These are phyloP conservation scores for Fusarium papillatum DNA, from an alignment of 2,329 filamentous ascomycete species.

Conservation along the genomic window DNA sequence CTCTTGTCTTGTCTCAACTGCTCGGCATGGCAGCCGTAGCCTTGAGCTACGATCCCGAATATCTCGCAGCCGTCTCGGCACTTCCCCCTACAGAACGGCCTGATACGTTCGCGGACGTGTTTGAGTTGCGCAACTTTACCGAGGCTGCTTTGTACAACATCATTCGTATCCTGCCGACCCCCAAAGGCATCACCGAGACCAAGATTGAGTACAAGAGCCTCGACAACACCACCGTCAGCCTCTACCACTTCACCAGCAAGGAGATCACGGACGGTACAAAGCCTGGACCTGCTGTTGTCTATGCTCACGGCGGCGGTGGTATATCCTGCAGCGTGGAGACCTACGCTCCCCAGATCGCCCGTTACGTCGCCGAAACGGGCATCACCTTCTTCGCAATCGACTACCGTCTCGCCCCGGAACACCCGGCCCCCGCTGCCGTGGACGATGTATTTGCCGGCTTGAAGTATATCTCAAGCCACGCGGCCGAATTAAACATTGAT, in stretches of 20 bases:
- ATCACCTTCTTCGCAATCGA: slow-evolving; percentile 54
- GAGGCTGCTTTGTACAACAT: slow-evolving; percentile 2
- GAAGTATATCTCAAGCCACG: slow-evolving; percentile 41
- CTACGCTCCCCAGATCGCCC: slow-evolving; percentile 40
- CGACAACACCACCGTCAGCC: slow-evolving; percentile 28
- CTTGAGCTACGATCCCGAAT: slow-evolving; percentile 22
- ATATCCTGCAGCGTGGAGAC: slow-evolving; percentile 47
- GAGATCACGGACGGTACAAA: neutral
- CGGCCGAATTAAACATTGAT: slow-evolving; percentile 35
- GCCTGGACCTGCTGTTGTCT: slow-evolving; percentile 46
- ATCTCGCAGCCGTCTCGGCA: neutral
- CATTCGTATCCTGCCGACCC: neutral
- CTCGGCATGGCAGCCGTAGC: slow-evolving; percentile 2
- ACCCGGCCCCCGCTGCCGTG: slow-evolving; percentile 49
- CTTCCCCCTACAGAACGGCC: neutral
- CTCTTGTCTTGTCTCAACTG: neutral
- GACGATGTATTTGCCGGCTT: slow-evolving; percentile 53
- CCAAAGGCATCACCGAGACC: slow-evolving; percentile 13
- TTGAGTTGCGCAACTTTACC: slow-evolving; percentile 18
- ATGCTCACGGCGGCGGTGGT: slow-evolving; percentile 58
- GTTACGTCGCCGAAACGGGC: slow-evolving; percentile 41
- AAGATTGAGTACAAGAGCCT: slow-evolving; percentile 27
- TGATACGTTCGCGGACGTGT: slow-evolving; percentile 6
- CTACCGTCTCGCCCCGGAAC: slow-evolving; percentile 59
- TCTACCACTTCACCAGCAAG: slow-evolving; percentile 31